A percentile compares a stretch with the other conserved stretches of the same genome.
These are phyloP conservation scores for Discostella pseudostelligera DNA, from an alignment of 108 stramenopile species.

Conservation along the genomic window DNA sequence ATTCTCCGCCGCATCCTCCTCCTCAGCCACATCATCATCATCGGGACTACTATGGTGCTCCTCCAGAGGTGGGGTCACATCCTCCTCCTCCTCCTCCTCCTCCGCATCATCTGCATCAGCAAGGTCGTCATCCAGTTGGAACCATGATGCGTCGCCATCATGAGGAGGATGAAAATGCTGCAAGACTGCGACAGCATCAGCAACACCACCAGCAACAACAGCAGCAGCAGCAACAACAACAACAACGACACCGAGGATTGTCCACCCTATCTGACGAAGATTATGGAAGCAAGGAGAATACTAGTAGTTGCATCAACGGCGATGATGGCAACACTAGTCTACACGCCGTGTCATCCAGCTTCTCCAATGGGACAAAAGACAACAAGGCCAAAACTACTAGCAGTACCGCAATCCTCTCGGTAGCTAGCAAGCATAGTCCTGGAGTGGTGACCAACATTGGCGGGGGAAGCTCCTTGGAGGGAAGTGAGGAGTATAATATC, in stretches of 20 bases:
- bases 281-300: neutral
- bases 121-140: too few relatives aligned
- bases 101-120: too few relatives aligned
- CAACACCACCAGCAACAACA: neutral
- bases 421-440: neutral
- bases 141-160: too few relatives aligned
- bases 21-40: too few relatives aligned
- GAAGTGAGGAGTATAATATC: neutral
- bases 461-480: conserved; percentile 4
- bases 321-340: neutral
- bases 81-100: too few relatives aligned
- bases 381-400: neutral
- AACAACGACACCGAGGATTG: neutral
- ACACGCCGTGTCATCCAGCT: conserved; percentile 8
- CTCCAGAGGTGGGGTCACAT: too few relatives aligned
- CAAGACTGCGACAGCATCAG: too few relatives aligned
- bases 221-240: too few relatives aligned
- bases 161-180: too few relatives aligned
- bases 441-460: conserved; percentile 2
- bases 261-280: neutral
- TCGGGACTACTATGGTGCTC: too few relatives aligned
- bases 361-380: neutral
- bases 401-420: neutral
- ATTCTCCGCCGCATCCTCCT: too few relatives aligned
- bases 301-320: neutral